Conservation (phyloP, 495 filamentous ascomycete species). For the Neurospora sp. region DNA sequence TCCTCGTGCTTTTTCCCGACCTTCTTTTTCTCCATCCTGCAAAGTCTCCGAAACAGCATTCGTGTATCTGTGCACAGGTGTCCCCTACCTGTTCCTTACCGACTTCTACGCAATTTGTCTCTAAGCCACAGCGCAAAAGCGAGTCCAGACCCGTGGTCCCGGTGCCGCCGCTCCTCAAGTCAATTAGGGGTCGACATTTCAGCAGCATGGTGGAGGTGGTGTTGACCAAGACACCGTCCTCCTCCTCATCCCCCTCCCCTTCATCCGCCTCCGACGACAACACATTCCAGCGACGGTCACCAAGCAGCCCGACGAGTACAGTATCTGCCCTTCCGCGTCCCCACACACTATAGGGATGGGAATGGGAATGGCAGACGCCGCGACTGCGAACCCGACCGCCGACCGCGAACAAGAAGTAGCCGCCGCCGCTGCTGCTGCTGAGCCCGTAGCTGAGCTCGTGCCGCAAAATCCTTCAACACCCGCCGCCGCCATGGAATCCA, state of each 20-base stretch:
- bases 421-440: background rate
- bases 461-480: background rate
- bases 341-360: background rate
- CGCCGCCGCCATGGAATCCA: constrained; percentile 2
- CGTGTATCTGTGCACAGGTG: background rate
- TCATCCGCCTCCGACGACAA: background rate
- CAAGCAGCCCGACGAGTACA: background rate
- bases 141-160: background rate
- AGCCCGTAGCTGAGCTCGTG: background rate
- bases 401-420: background rate
- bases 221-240: background rate
- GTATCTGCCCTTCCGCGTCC: background rate
- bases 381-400: background rate
- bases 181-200: background rate
- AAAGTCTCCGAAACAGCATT: background rate
- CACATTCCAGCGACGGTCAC: background rate
- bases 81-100: background rate
- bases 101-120: background rate
- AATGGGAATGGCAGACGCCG: constrained; percentile 17
- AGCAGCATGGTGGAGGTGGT: background rate
- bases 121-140: background rate
- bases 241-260: background rate
- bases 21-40: background rate
- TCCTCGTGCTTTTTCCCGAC: background rate
- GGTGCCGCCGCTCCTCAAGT: background rate